Evolutionary conservation across 768 basidiomycete genomes (phyloP).

Genomic region (Pleurotus tuoliensis): DNA sequence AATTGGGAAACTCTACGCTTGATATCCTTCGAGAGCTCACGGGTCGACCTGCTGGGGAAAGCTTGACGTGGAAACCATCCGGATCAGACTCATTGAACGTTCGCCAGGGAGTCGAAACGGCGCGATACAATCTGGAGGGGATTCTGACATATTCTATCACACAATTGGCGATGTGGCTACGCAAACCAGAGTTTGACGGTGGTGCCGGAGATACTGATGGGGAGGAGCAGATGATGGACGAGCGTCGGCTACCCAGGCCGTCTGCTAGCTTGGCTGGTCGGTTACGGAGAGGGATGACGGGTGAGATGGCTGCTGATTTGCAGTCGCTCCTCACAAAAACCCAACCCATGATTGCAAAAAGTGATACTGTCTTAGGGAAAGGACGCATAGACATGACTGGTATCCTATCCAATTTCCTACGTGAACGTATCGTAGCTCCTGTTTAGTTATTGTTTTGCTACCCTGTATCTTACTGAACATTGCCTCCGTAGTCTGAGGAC

Average conservation of each 20-base stretch:
- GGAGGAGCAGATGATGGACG: conserved; percentile 37
- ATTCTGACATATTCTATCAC: conserved; percentile 69
- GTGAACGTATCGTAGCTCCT: conserved; percentile 50
- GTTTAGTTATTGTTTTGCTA: conserved; percentile 21
- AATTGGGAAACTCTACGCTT: conserved; percentile 72
- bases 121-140: conserved; percentile 62
- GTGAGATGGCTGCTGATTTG: conserved; percentile 73
- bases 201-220: conserved; percentile 34
- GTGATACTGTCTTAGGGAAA: conserved; percentile 43
- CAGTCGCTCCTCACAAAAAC: conserved; percentile 63
- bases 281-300: conserved; percentile 71
- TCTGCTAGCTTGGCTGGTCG: conserved; percentile 59
- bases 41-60: conserved; percentile 55
- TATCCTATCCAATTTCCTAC: conserved; percentile 60
- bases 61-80: conserved; percentile 35
- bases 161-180: conserved; percentile 76
- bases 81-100: conserved; percentile 42
- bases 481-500: no score
- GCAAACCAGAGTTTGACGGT: conserved; percentile 64
- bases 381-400: conserved; percentile 52
- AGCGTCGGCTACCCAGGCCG: conserved; percentile 37
- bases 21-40: conserved; percentile 71
- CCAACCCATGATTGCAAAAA: conserved; percentile 60
- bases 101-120: conserved; percentile 50
- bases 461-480: conserved; percentile 1